Evolutionary conservation across 768 basidiomycete species (phyloP), one percentile per base, ranked within the genome.

Genomic region (Rhodosporidiobolus odoratus): DNA sequence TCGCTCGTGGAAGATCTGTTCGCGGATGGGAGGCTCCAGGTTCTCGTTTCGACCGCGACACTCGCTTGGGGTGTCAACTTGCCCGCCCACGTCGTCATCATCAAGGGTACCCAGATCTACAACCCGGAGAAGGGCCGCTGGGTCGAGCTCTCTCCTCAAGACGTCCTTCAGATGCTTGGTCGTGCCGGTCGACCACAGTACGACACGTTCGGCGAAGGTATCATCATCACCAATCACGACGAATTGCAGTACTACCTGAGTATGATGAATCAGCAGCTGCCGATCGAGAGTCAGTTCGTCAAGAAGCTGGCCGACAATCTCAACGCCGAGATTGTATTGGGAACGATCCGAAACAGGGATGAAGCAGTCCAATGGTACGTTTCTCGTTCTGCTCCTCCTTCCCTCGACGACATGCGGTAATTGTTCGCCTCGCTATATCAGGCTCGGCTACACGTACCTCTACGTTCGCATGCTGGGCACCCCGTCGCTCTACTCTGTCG

Each of bases 51-150:
- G 79, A 99, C 96, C 0, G 96, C 96, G 8, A 98, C 95, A 3
- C 87, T 99, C 45, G 96, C 96, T 1, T 99, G 96, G 96, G 96
- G 95, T 82, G 95, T 99, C 81, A 99, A 99, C 78, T 82, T 98
- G 0, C 96, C 96, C 5, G 95, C 94, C 1, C 96, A 98, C 74
- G 89, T 92, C 13, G 95, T 97, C 81, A 92, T 98, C 82, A 97
- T 99, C 84, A 99, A 98, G 79, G 96, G 96, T n/a, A 98, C 96
- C 0, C 94, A 98, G 81, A 94, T 98, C 71, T 99, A 98, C 81
- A 97, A 96, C 79, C 96, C 96, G 0, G 94, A 96, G 81, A 96
- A 98, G 81, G 96, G 96, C 27, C 87, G 90, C 7, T 99, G 96
- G 96, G 89, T 90, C 7, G 96, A 98, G 79, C 81, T 98, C 10